Evolutionary conservation across 73 alveolate species (phyloP).

Genomic region (Tetrahymena malaccensis): DNA sequence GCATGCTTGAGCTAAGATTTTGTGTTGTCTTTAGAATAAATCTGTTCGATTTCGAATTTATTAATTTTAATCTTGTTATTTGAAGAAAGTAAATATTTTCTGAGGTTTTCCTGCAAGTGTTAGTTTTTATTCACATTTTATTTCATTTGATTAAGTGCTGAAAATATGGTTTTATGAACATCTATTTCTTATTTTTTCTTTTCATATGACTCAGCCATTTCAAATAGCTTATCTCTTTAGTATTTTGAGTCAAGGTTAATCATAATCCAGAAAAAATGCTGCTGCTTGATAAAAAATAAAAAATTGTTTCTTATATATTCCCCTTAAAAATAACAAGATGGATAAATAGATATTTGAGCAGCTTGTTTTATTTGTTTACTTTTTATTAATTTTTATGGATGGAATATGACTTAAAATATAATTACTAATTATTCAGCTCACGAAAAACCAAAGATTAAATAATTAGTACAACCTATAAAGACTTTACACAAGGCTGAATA

Average conservation of each 20-base stretch:
- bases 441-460: background rate
- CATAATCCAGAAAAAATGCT: background rate
- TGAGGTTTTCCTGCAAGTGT: background rate
- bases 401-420: too few relatives aligned
- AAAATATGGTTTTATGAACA: background rate
- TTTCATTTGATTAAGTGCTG: background rate
- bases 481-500: background rate
- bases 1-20: background rate
- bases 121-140: background rate
- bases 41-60: background rate
- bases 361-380: background rate
- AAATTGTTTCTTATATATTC: too few relatives aligned
- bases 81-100: background rate
- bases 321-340: too few relatives aligned
- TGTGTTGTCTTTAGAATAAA: background rate
- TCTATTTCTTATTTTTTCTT: background rate
- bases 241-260: background rate
- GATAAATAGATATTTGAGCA: background rate
- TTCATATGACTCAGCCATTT: background rate
- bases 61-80: background rate
- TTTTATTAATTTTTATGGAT: background rate
- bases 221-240: background rate
- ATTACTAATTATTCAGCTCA: background rate
- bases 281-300: background rate
- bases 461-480: background rate